A percentile compares a stretch with the other conserved stretches of the same genome.
Evolutionary conservation across 148 eudicot species (phyloP).

Genomic region (Amaranthus hypochondriacus): DNA sequence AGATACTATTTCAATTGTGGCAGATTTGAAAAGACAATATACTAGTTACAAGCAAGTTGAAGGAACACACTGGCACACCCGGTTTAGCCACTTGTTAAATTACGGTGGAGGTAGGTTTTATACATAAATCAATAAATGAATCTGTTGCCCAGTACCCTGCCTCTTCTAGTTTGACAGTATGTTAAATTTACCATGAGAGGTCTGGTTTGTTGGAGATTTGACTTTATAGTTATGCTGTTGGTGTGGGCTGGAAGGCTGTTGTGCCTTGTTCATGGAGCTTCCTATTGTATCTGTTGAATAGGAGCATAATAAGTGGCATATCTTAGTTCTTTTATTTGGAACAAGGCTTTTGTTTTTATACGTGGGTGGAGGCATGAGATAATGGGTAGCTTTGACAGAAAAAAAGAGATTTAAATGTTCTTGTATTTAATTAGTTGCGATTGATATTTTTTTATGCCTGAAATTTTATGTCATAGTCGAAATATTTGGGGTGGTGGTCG

Average conservation of each 20-base stretch:
- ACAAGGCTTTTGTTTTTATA: background rate
- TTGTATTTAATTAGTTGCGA: no score
- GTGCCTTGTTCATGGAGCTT: background rate
- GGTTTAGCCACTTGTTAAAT: slow-evolving; percentile 81
- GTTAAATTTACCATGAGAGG: slow-evolving; percentile 1
- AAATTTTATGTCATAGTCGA: background rate
- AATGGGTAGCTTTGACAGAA: no score
- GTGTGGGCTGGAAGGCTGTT: background rate
- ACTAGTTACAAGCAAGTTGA: slow-evolving; percentile 87
- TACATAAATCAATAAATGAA: background rate
- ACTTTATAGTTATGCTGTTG: background rate
- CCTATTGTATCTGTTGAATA: background rate
- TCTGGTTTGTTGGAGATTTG: background rate
- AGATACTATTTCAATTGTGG: slow-evolving; percentile 59
- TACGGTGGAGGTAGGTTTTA: slow-evolving; percentile 79
- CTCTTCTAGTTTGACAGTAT: background rate
- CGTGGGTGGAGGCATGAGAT: background rate
- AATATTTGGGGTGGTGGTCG: background rate
- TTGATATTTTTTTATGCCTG: background rate
- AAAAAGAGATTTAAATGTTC: no score
- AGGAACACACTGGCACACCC: slow-evolving; percentile 90
- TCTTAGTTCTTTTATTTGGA: background rate
- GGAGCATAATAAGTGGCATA: no score
- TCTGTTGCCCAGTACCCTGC: background rate
- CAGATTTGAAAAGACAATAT: slow-evolving; percentile 58